These are phyloP conservation scores for Stygiomarasmius scandens DNA, from an alignment of 1,284 basidiomycete species.

Conservation along the genomic window DNA sequence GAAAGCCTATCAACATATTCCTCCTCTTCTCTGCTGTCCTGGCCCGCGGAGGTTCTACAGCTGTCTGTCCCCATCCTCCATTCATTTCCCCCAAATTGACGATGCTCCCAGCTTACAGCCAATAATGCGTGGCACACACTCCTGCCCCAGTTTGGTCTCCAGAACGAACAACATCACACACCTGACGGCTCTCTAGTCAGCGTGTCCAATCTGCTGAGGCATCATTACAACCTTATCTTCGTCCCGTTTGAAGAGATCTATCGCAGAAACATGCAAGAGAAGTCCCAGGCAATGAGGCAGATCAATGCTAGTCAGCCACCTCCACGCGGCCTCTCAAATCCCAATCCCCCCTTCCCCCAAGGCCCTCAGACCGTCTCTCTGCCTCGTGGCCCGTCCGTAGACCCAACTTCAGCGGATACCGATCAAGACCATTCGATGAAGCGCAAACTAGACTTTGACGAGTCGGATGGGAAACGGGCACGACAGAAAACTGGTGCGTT, in stretches of 20 bases:
- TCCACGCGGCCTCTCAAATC: too few species aligned
- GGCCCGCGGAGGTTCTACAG: conserved; percentile 57
- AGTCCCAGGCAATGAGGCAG: conserved; percentile 44
- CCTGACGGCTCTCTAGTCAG: conserved; percentile 47
- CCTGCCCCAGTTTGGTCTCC: conserved; percentile 61
- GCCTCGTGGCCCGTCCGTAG: not conserved
- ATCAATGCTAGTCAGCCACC: too few species aligned
- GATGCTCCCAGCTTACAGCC: conserved; percentile 36
- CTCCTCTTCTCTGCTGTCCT: conserved; percentile 64
- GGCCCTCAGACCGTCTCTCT: conserved; percentile 10
- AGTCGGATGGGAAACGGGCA: conserved; percentile 64
- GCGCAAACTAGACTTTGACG: conserved; percentile 69
- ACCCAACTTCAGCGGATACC: conserved; percentile 29
- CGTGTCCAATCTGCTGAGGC: conserved; percentile 51
- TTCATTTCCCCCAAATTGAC: conserved; percentile 5
- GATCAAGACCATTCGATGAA: conserved; percentile 66
- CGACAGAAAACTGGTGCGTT: conserved; percentile 69
- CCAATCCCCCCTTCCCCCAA: conserved; percentile 7
- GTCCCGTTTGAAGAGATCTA: conserved; percentile 71
- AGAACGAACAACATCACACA: conserved; percentile 58
- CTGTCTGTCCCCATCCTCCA: conserved; percentile 42
- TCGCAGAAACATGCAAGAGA: conserved; percentile 61
- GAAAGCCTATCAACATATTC: conserved; percentile 80
- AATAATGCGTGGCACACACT: conserved; percentile 51
- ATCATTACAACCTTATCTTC: conserved; percentile 63